Base-by-base conservation (phyloP, 805 yeast genomes). In the Lachancea meyersii region DNA sequence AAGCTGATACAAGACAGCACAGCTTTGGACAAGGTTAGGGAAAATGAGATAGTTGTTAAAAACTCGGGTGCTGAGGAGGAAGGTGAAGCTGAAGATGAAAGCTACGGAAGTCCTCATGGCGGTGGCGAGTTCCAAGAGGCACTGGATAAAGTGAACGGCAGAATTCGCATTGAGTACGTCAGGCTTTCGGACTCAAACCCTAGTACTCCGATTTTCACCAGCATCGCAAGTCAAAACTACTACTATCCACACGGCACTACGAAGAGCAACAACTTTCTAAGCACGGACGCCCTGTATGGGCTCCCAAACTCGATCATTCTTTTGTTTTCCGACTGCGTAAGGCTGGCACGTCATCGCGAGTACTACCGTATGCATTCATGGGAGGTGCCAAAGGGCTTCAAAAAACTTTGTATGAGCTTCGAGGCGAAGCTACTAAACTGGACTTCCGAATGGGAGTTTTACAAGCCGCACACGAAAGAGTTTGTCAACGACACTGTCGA, bases 271-370 rank as follows among this genome's bases (percentile, higher is more conserved):
- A 76, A 77, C 48, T 70, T 75, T 41, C 70, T 82, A 48, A 80
- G 88, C 7, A 80, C 89, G 1, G 94, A 84, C 60, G 85, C 89
- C 0, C 67, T 86, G 38, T 86, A 85, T 58, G 95, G 95, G 0
- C 66, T 87, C 43, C 95, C 96, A 6, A 86, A 84, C 54, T 82
- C 95, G 2, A 66, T 87, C 33, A 80, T 86, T 43, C 53, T 80
- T 18, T 64, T 86, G 41, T 85, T 87, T 62, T 75, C 83, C 45
- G 86, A 82, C 48, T 80, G 84, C 13, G 86, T 83, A 2, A 77
- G 77, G 45, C 58, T 85, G 27, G 70, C 84, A 14, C 70, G 89
- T 40, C 74, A 78, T 45, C 82, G 79, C 45, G 72, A 77, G 44
- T 76, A 75, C 53, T 74, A 72, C 51, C 43, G 49, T 31, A 42